Evolutionary conservation across 768 basidiomycete species (phyloP).

Genomic region (Naganishia kalamii): DNA sequence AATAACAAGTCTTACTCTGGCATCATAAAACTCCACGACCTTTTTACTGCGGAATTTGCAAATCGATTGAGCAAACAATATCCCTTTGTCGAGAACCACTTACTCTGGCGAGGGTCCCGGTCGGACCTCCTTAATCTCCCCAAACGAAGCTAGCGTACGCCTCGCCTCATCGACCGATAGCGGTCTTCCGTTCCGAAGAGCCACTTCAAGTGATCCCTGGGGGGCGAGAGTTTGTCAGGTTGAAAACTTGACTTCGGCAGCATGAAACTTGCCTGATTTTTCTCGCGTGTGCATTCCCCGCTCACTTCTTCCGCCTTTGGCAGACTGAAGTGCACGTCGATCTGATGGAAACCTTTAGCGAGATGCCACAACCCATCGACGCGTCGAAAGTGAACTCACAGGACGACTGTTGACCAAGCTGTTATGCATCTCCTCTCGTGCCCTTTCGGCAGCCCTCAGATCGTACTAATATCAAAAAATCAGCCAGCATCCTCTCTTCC

Average conservation of each 20-base stretch:
- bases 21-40: constrained; percentile 91
- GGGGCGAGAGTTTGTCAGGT: neutral
- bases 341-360: constrained; percentile 56
- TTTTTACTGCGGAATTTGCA: constrained; percentile 58
- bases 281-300: constrained; percentile 61
- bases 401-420: constrained; percentile 80
- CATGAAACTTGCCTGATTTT: constrained; percentile 63
- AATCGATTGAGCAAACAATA: constrained; percentile 16
- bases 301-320: constrained; percentile 76
- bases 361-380: neutral
- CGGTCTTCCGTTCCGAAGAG: constrained; percentile 11
- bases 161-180: constrained; percentile 49
- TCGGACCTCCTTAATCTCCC: constrained; percentile 77
- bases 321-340: constrained; percentile 96
- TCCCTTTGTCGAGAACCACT: constrained; percentile 55
- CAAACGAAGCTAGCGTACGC: constrained; percentile 77
- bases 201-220: constrained; percentile 67
- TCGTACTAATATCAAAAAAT: constrained; percentile 61
- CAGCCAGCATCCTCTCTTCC: neutral
- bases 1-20: constrained; percentile 56
- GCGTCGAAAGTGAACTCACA: constrained; percentile 53
- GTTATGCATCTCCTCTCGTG: constrained; percentile 82
- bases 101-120: constrained; percentile 43
- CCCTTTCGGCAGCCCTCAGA: constrained; percentile 83
- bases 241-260: neutral